Base-by-base conservation (phyloP, 495 filamentous ascomycete genomes). In the Hypoxylon rickii region DNA sequence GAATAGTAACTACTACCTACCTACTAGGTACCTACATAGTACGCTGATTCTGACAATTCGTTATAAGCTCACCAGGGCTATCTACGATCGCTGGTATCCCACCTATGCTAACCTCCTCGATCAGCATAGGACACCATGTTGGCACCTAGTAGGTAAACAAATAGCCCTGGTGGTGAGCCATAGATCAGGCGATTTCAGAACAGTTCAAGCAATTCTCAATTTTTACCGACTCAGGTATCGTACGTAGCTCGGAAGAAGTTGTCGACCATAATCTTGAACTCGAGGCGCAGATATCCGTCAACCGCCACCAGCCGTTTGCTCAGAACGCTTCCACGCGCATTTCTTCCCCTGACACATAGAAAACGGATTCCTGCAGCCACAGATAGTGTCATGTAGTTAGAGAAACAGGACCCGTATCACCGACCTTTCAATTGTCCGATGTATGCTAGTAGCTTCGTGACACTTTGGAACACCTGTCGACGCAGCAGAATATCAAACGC, bases 341-440 rank as follows among this genome's bases (percentile, higher is more conserved):
- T 38, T 34, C n/a, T 18, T 3, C 15, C n/a, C 15, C 34, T 18
- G 13, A 48, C 26, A 32, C n/a, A 31, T 13, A 46, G 34, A 38
- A 38, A 8, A 13, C 51, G 58, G 52, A 41, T 44, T 32, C 16
- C 34, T 57, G 49, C 56, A 58, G 42, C 24, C 47, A 54, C 46
- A 19, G 41, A 34, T 16, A 45, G 32, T 7, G 40, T n/a, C n/a
- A 29, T 10, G 4, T 24, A 37, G 39, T 24, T 19, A 34, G 47
- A 37, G 29, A 42, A 18, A 32, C 36, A 11, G 18, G 39, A 19
- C 32, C 17, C 37, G 48, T 62, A 18, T 19, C 10, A 62, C 58
- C 31, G 29, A 37, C n/a, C 22, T 48, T 17, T 47, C 43, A 56
- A 53, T 51, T 62, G 19, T 51, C 47, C 52, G 38, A 52, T 45